Percentiles rank a stretch among this genome's conserved stretches.
phyloP scores from a whole-genome alignment of 2,329 filamentous ascomycete genomes.

The Cladophialophora chaetospira region DNA sequence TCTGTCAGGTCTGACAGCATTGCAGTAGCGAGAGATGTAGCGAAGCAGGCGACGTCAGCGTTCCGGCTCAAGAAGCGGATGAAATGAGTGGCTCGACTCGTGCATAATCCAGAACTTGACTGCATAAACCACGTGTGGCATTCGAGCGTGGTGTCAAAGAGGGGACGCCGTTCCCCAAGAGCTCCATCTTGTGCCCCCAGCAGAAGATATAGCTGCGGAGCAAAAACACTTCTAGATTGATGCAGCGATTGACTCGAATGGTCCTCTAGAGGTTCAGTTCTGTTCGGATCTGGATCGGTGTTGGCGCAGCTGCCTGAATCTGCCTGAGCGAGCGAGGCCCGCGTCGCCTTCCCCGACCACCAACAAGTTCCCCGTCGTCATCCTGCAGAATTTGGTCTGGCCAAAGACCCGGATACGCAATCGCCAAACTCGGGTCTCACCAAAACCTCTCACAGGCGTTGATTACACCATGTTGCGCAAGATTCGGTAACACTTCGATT shows the following conservation, averaged over 20 bases:
- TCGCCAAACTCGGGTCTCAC: conserved; percentile 6
- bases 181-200: not conserved
- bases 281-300: not conserved
- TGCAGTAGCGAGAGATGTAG: too few relatives aligned
- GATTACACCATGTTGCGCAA: conserved; percentile 2
- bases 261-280: not conserved
- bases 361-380: conserved; percentile 4
- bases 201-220: not conserved
- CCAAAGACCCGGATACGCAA: not conserved
- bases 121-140: too few relatives aligned
- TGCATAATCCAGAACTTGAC: too few relatives aligned
- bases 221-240: not conserved
- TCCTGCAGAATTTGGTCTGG: conserved; percentile 9
- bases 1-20: too few relatives aligned
- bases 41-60: too few relatives aligned
- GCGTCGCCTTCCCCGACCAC: not conserved
- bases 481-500: conserved; percentile 1
- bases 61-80: too few relatives aligned
- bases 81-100: too few relatives aligned
- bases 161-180: too few relatives aligned
- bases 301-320: not conserved
- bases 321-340: not conserved
- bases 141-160: too few relatives aligned
- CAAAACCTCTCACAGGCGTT: conserved; percentile 1
- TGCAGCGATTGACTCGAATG: not conserved